A percentile compares a stretch with the other conserved stretches of the same genome.
Conservation (phyloP, 768 basidiomycete genomes). For the Cubamyces lactineus region DNA sequence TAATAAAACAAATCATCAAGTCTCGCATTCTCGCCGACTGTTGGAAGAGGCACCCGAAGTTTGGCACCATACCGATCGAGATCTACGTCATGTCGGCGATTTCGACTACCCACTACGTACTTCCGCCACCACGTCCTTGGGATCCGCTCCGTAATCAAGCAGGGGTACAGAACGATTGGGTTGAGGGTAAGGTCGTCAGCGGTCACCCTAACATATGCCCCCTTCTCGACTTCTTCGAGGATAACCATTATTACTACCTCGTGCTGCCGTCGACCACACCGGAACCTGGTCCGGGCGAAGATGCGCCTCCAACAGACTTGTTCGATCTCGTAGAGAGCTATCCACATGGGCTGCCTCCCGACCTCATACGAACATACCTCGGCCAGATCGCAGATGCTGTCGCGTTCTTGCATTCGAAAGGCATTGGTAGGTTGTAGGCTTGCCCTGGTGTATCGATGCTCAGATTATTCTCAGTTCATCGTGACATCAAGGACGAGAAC, state of each 20-base stretch:
- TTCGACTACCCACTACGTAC: constrained; percentile 76
- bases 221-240: constrained; percentile 95
- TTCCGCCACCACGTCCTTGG: constrained; percentile 84
- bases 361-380: constrained; percentile 78
- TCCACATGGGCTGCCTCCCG: constrained; percentile 81
- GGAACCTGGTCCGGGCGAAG: constrained; percentile 53
- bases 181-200: constrained; percentile 69
- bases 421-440: constrained; percentile 68
- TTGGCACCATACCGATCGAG: constrained; percentile 98
- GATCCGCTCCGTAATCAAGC: constrained; percentile 62
- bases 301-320: constrained; percentile 74
- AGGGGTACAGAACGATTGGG: constrained; percentile 52
- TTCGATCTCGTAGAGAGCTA: constrained; percentile 94
- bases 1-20: constrained; percentile 99
- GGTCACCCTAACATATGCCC: constrained; percentile 97
- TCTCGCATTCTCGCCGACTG: constrained; percentile 98
- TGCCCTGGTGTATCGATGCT: background rate
- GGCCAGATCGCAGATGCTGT: constrained; percentile 94
- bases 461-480: constrained; percentile 65
- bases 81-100: constrained; percentile 93
- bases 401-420: constrained; percentile 85
- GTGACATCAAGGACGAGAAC: constrained; percentile 98
- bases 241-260: constrained; percentile 94
- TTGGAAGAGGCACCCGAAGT: constrained; percentile 96
- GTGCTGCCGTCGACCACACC: constrained; percentile 80